Evolutionary conservation across 2,329 filamentous ascomycete species (phyloP).

Genomic region (Sordariomycetes sp.): DNA sequence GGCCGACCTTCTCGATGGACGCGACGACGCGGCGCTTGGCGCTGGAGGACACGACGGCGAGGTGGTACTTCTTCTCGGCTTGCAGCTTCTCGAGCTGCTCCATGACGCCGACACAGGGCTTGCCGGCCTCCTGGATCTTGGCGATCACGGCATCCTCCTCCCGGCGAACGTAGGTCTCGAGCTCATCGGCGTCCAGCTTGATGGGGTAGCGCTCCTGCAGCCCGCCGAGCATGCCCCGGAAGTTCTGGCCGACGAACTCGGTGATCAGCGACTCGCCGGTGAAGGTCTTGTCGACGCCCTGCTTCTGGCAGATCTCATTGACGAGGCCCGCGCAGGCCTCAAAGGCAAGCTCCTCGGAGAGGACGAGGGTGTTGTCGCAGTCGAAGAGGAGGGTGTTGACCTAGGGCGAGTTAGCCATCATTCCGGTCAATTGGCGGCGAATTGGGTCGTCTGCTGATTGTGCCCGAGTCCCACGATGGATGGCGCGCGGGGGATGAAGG

Average conservation of each 20-base stretch:
- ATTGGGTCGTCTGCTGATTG: not conserved
- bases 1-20: conserved; percentile 67
- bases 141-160: conserved; percentile 79
- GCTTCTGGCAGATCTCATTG: conserved; percentile 69
- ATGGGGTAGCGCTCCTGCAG: conserved; percentile 71
- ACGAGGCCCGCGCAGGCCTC: conserved; percentile 82
- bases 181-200: conserved; percentile 53
- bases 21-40: conserved; percentile 70
- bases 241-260: conserved; percentile 90
- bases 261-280: conserved; percentile 67
- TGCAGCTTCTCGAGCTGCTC: conserved; percentile 55
- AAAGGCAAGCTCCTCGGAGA: conserved; percentile 84
- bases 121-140: conserved; percentile 59
- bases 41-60: conserved; percentile 74
- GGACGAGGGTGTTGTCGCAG: conserved; percentile 85
- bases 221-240: conserved; percentile 77
- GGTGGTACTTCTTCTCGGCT: conserved; percentile 51
- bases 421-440: not conserved
- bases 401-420: not conserved
- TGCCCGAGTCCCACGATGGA: not conserved
- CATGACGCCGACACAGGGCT: conserved; percentile 59
- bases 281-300: conserved; percentile 56
- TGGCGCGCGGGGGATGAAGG: not conserved
- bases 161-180: conserved; percentile 61
- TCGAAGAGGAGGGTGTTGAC: conserved; percentile 65